phyloP scores from a whole-genome alignment of 169 alveolate genomes.

The Eimeria tenella region DNA sequence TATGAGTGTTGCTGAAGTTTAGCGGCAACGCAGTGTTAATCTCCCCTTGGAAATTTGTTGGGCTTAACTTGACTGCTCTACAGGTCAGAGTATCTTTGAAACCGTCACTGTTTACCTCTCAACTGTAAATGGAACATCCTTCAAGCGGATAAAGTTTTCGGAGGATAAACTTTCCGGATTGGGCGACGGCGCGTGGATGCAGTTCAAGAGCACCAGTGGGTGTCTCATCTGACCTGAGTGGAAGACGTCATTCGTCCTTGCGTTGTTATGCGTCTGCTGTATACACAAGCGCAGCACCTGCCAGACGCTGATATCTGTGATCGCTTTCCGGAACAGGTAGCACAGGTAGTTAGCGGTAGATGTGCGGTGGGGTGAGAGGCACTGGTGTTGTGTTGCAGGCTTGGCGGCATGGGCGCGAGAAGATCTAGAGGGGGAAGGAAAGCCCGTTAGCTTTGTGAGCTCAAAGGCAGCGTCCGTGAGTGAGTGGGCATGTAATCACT shows the following conservation, averaged over 20 bases:
- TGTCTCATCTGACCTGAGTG: not conserved
- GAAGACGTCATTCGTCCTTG: not conserved
- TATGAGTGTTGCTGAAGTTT: too few species aligned
- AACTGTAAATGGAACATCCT: constrained; percentile 80
- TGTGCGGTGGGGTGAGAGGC: not conserved
- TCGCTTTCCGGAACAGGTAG: not conserved
- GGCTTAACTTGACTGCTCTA: too few species aligned
- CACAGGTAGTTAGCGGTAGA: not conserved
- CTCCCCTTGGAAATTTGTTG: too few species aligned
- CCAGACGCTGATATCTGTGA: not conserved
- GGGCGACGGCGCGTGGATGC: constrained; percentile 90
- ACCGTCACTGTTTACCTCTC: constrained; percentile 82
- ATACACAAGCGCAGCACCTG: not conserved
- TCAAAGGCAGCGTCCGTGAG: constrained; percentile 61
- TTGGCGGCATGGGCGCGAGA: constrained; percentile 58
- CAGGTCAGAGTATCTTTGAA: constrained; percentile 83
- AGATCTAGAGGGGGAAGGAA: not conserved
- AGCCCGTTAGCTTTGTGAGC: constrained; percentile 9
- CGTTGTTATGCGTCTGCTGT: too few species aligned
- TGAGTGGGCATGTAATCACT: not conserved
- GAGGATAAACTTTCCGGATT: constrained; percentile 87
- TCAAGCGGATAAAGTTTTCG: constrained; percentile 81
- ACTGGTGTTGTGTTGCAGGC: constrained; percentile 13
- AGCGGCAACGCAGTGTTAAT: too few species aligned
- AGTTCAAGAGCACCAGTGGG: constrained; percentile 86